Base-by-base conservation (phyloP, 2,329 filamentous ascomycete genomes). In the Xenosphaeropsis pyriputrescens region DNA sequence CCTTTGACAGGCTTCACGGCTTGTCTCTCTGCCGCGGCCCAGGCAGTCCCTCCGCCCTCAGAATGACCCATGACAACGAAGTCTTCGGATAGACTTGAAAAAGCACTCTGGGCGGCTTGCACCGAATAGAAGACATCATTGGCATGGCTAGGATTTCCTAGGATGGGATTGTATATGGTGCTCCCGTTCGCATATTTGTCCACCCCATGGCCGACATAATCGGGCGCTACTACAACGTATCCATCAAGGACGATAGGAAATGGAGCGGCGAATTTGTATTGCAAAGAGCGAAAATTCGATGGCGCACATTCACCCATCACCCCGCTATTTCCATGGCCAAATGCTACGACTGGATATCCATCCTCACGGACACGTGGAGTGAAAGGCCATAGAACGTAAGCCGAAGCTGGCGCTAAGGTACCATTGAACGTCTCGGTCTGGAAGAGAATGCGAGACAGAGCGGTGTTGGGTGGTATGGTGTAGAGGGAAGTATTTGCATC, bases 21-120 rank as follows among this genome's bases (percentile, higher is more conserved):
- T 18, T 41, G 39, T 9, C 40, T 29, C 22, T 62, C 48, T 8
- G 58, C 57, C 30, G 52, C 42, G 3, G 49, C 50, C 65, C 65
- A 70, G 0, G 60, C 58, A 1, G 55, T 58, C 2, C 54, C 56
- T 6, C 63, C 65, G 16, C 65, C 67, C 48, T 70, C 62, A 9
- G 57, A 63, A 41, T 67, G 62, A 6, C 65, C 64, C 45, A 64
- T 56, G 17, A 57, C 52, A 13, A 67, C 60, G 39, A 66, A 71
- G 0, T 58, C 45, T 1, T 47, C 34, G 2, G 45, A 51, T 1
- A 62, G 46, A 1, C 48, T 47, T 0, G 59, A 50, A 40, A 67
- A 70, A 0, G 62, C 61, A 11, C 43, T 43, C 12, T 53, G 54
- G 1, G 63, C 63, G 1, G 67, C 65, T 13, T 51, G 38, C 0